Conservation (phyloP, 2,329 filamentous ascomycete genomes). For the Pseudogymnoascus sp. region DNA sequence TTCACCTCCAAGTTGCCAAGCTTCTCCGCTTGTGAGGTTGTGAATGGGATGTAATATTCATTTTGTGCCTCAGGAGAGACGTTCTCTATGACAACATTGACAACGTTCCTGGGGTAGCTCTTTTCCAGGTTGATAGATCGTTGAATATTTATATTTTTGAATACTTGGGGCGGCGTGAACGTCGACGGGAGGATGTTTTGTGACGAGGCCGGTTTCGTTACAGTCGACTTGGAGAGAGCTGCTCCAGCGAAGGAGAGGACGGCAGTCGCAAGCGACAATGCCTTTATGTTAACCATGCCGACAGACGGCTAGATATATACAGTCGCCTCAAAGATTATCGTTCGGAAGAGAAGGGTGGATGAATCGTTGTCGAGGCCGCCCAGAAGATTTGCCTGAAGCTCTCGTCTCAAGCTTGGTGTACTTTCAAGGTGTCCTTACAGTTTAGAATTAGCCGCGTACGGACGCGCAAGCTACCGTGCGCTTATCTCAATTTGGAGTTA, state of each 20-base stretch:
- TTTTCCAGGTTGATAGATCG: slow-evolving; percentile 89
- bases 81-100: slow-evolving; percentile 95
- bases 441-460: slow-evolving; percentile 7
- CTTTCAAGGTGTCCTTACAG: slow-evolving; percentile 10
- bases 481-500: slow-evolving; percentile 5
- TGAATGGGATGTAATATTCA: slow-evolving; percentile 88
- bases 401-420: slow-evolving; percentile 8
- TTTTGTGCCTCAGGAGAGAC: slow-evolving; percentile 67
- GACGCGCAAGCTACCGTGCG: slow-evolving; percentile 1
- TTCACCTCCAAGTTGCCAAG: slow-evolving; percentile 84
- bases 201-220: slow-evolving; percentile 37
- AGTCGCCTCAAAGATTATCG: neutral
- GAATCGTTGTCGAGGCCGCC: slow-evolving; percentile 6
- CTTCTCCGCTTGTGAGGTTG: slow-evolving; percentile 61
- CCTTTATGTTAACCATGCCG: slow-evolving; percentile 23
- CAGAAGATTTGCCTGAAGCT: slow-evolving; percentile 5
- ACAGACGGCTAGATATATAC: slow-evolving; percentile 4
- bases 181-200: slow-evolving; percentile 51
- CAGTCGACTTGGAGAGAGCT: slow-evolving; percentile 23
- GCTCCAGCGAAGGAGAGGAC: slow-evolving; percentile 43
- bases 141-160: slow-evolving; percentile 88
- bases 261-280: slow-evolving; percentile 42
- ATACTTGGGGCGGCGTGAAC: slow-evolving; percentile 82
- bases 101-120: slow-evolving; percentile 76
- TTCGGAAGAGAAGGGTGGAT: slow-evolving; percentile 2